Base-by-base conservation (phyloP, 441 rosid species). In the Pelargonium hybrid region DNA sequence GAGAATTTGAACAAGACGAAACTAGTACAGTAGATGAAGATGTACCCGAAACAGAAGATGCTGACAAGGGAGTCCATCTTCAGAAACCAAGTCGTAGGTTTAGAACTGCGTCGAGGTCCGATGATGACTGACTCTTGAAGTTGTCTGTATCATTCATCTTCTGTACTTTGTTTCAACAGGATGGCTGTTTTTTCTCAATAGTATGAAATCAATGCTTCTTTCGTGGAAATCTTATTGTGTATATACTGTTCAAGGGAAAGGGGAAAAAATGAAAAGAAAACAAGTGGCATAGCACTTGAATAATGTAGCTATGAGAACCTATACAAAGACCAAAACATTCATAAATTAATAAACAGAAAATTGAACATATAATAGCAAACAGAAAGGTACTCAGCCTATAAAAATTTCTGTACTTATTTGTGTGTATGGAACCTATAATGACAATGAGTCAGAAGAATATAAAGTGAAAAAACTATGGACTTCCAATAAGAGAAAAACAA, bases 61-160 rank as follows among this genome's bases (percentile, higher is more conserved):
- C 47, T 25, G 75, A 67, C 59, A 68, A 39, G 29, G 65, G 39
- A 61, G 66, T 66, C 50, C 54, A 67, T 75, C 25, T 70, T 52
- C 78, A 73, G 2, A 84, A 81, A 66, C 69, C 75, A 1, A 71
- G 69, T 65, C 87, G 86, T 71, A 82, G 69, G 31, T 89, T 86
- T 68, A 81, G 90, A 65, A 78, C 70, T 69, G 82, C 76, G 68
- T 73, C 47, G 54, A 71, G 74, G n/a, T n/a, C n/a, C 73, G 65
- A 74, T 45, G 85, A 78, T 68, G 90, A 48, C 67, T 15, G 83
- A 81, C 57, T 68, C 77, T n/a, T 73, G 75, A 50, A 50, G 57
- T 7, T 37, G 57, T n/a, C 6, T 50, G 56, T 50, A 50, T 18
- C 56, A 14, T 50, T 50, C 17, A 50, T 50, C 15, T 50, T 50